phyloP scores from a whole-genome alignment of 441 rosid species.

The Biscutella auriculata region DNA sequence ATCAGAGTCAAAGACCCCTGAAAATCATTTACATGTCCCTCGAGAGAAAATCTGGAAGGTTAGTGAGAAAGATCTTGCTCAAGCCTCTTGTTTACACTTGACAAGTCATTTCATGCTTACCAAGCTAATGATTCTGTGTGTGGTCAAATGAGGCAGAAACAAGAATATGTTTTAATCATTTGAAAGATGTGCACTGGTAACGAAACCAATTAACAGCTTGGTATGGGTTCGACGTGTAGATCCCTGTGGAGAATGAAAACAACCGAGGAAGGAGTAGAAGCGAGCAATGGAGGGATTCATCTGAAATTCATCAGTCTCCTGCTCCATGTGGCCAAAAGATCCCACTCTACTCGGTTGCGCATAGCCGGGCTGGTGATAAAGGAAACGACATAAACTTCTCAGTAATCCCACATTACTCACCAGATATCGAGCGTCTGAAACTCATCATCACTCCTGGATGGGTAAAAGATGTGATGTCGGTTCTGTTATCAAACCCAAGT shows the following conservation, averaged over 20 bases:
- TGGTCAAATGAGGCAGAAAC: neutral
- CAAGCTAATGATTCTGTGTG: too few species aligned
- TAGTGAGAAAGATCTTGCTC: too few species aligned
- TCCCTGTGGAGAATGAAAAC: neutral
- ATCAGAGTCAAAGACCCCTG: slow-evolving; percentile 11
- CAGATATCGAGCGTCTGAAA: slow-evolving; percentile 54
- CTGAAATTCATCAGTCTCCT: slow-evolving; percentile 21
- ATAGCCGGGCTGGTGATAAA: slow-evolving; percentile 78
- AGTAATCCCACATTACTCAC: slow-evolving; percentile 55
- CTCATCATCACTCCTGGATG: slow-evolving; percentile 50
- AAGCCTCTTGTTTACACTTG: too few species aligned
- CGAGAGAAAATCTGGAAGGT: slow-evolving; percentile 15
- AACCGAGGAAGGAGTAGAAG: neutral
- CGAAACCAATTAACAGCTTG: neutral
- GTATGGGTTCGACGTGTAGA: slow-evolving; percentile 13
- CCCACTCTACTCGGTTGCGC: slow-evolving; percentile 57
- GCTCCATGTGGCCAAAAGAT: slow-evolving; percentile 49
- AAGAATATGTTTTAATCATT: neutral
- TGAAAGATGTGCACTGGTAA: neutral
- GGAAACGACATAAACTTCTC: slow-evolving; percentile 84
- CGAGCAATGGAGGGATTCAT: too few species aligned
- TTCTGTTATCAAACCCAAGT: slow-evolving; percentile 31
- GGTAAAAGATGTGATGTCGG: slow-evolving; percentile 52
- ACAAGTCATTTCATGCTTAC: too few species aligned
- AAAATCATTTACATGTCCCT: slow-evolving; percentile 9